A percentile compares a stretch with the other conserved stretches of the same genome.
These are phyloP conservation scores for Brasilioporus rufonigricans DNA, from an alignment of 768 basidiomycete genomes.

Conservation along the genomic window DNA sequence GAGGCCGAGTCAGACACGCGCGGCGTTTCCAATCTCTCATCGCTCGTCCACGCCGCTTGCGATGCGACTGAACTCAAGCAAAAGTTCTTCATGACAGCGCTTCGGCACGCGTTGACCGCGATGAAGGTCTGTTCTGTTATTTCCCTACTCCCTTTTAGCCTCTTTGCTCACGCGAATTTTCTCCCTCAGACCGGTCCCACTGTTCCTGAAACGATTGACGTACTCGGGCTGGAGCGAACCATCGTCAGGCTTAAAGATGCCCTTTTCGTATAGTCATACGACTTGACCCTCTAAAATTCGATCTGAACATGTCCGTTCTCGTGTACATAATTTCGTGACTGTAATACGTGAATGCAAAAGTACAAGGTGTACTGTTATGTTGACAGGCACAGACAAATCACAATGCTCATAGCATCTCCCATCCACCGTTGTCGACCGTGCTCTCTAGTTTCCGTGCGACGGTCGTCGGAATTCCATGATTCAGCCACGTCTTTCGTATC, in stretches of 20 bases:
- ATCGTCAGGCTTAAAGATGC: slow-evolving; percentile 18
- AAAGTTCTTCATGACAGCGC: slow-evolving; percentile 64
- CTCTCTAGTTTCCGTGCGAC: slow-evolving; percentile 89
- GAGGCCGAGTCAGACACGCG: neutral
- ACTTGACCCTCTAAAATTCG: too few relatives aligned
- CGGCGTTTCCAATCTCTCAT: slow-evolving; percentile 27
- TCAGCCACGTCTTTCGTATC: slow-evolving; percentile 85
- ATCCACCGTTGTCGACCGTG: slow-evolving; percentile 86
- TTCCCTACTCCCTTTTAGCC: neutral
- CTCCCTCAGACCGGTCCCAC: slow-evolving; percentile 41
- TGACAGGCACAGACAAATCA: neutral
- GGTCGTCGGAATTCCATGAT: slow-evolving; percentile 84
- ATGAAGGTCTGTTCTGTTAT: slow-evolving; percentile 54
- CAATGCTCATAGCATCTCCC: slow-evolving; percentile 68
- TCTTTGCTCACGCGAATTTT: neutral
- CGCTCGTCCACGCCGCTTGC: slow-evolving; percentile 45
- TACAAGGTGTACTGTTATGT: neutral
- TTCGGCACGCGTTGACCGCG: slow-evolving; percentile 79
- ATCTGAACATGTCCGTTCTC: neutral
- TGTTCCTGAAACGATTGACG: slow-evolving; percentile 38
- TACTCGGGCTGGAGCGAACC: slow-evolving; percentile 34
- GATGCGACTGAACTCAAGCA: slow-evolving; percentile 38
- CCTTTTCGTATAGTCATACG: neutral
- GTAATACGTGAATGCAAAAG: neutral
- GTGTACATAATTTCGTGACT: neutral